Evolutionary conservation across 179 eudicot species (phyloP).

Genomic region (Dionaea muscipula): DNA sequence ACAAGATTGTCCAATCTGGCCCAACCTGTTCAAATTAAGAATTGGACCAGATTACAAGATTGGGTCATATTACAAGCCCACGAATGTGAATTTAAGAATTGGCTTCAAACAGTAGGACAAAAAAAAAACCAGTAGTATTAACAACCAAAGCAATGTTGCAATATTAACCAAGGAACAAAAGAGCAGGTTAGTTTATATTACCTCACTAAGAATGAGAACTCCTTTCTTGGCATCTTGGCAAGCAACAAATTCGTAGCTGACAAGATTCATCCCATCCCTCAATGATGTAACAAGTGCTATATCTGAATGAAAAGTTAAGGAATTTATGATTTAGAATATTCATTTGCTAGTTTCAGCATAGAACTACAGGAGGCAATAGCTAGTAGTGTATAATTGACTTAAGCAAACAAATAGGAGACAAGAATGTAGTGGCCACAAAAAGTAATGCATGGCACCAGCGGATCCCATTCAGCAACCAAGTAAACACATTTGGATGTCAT

Average conservation of each 20-base stretch:
- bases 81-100: no score
- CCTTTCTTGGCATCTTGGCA: slow-evolving; percentile 91
- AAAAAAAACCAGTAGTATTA: neutral
- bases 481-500: no score
- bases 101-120: neutral
- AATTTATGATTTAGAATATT: neutral
- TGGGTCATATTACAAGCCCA: no score
- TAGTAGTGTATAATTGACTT: neutral
- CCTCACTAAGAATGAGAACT: slow-evolving; percentile 95
- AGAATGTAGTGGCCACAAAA: neutral
- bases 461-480: no score
- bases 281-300: slow-evolving; percentile 90
- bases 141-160: neutral
- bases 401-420: neutral
- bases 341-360: neutral
- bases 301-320: slow-evolving; percentile 30
- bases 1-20: no score
- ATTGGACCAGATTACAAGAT: no score
- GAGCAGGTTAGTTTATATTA: slow-evolving; percentile 15
- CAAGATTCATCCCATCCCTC: slow-evolving; percentile 98
- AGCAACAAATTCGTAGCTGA: slow-evolving; percentile 95
- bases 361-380: neutral
- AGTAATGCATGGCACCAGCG: no score
- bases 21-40: no score
- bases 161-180: neutral